Evolutionary conservation across 176 grass and related monocot species (phyloP).

Genomic region (Zoysia pacifica): DNA sequence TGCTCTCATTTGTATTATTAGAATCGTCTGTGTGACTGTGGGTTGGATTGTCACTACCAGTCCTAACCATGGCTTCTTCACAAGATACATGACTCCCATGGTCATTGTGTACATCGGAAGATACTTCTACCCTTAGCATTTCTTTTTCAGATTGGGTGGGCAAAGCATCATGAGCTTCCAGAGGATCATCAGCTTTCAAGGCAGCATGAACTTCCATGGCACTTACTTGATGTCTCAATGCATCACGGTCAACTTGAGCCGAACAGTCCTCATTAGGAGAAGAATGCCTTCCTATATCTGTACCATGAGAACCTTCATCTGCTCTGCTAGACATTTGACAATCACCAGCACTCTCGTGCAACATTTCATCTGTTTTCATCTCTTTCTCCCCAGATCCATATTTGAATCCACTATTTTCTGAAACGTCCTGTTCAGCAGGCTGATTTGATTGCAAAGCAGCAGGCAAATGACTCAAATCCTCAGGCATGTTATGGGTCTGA

Average conservation of each 20-base stretch:
- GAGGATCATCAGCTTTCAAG: slow-evolving; percentile 31
- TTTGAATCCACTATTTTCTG: slow-evolving; percentile 23
- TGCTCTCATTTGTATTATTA: neutral
- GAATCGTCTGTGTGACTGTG: neutral
- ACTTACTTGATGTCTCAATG: slow-evolving; percentile 10
- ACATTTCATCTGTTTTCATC: slow-evolving; percentile 21
- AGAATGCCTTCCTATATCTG: slow-evolving; percentile 9
- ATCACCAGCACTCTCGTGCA: slow-evolving; percentile 7
- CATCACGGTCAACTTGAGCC: slow-evolving; percentile 29
- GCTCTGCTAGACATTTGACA: neutral
- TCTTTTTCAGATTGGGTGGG: slow-evolving; percentile 15
- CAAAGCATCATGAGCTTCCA: slow-evolving; percentile 10
- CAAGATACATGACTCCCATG: slow-evolving; percentile 14
- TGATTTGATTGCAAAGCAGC: slow-evolving; percentile 27
- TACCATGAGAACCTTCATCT: slow-evolving; percentile 29
- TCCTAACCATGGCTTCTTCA: slow-evolving; percentile 10
- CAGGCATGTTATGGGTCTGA: neutral
- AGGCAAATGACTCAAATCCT: slow-evolving; percentile 10
- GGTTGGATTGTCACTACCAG: slow-evolving; percentile 7
- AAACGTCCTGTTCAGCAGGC: slow-evolving; percentile 3
- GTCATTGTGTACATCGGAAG: slow-evolving; percentile 33
- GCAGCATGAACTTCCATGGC: slow-evolving; percentile 1
- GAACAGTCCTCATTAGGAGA: slow-evolving; percentile 31
- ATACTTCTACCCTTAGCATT: slow-evolving; percentile 5
- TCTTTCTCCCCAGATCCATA: slow-evolving; percentile 4